Conservation (phyloP, 164 flowering plant genomes). For the Vitis cinerea region DNA sequence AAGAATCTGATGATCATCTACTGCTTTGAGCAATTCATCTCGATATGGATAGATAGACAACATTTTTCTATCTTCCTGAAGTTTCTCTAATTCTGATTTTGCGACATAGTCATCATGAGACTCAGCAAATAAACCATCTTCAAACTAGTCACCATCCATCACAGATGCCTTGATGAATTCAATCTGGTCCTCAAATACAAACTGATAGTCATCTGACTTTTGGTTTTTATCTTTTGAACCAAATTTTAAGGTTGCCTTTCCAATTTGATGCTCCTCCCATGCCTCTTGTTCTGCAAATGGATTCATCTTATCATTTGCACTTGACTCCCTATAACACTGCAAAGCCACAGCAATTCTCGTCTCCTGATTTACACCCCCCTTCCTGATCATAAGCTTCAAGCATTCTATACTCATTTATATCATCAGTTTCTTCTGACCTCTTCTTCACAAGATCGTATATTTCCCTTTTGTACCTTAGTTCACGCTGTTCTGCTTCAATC, state of each 20-base stretch:
- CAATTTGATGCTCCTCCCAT: constrained; percentile 99
- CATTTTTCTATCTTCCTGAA: constrained; percentile 81
- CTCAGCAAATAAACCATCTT: constrained; percentile 38
- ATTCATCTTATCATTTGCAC: constrained; percentile 82
- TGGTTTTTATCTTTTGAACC: constrained; percentile 80
- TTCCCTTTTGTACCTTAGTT: constrained; percentile 79
- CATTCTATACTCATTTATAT: constrained; percentile 66
- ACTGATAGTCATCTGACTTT: constrained; percentile 68
- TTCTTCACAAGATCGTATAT: constrained; percentile 82
- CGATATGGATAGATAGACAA: constrained; percentile 80
- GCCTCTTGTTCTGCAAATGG: constrained; percentile 99
- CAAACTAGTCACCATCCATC: constrained; percentile 79
- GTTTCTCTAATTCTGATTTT: constrained; percentile 68
- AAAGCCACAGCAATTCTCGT: constrained; percentile 84
- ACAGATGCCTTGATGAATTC: constrained; percentile 84
- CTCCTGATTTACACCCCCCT: constrained; percentile 84
- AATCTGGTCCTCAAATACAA: constrained; percentile 95
- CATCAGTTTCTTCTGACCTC: constrained; percentile 62
- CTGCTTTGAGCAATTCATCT: constrained; percentile 76
- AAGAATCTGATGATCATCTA: constrained; percentile 85
- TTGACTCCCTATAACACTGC: constrained; percentile 84
- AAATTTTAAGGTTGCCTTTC: constrained; percentile 79
- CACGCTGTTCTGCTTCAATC: constrained; percentile 72
- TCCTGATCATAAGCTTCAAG: constrained; percentile 96
- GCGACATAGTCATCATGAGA: constrained; percentile 38